Evolutionary conservation across 192 early-diverging fungal species (phyloP), one percentile per base, ranked within the genome.

Genomic region (Rhizoclosmatium globosum): DNA sequence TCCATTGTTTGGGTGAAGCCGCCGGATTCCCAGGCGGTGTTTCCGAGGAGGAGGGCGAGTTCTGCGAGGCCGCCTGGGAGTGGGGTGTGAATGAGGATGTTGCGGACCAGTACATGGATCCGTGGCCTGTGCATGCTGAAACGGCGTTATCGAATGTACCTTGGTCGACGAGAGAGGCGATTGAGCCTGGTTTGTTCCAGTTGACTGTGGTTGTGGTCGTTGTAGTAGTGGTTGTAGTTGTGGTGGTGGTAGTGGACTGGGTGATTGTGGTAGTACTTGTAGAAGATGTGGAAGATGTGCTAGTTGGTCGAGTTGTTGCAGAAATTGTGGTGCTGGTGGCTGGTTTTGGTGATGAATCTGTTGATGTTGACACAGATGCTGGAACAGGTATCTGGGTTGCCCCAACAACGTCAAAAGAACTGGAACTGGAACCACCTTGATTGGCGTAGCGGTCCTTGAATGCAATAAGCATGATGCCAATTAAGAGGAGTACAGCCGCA

Each of bases 11-110:
- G 21, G 21, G 15, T 62, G 21, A 68, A 68, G 2, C 42, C 66
- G 2, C 66, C 66, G 4, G 66, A 68, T 47, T 68, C 66, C 3
- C 42, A 42, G 2, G 38, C 66, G 9, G 15, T 45, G 66, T 68
- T 68, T 41, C 66, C 66, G 42, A 68, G 38, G 23, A 68, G 45
- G 42, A 68, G 44, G 19, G 66, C 66, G 66, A 68, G 66, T 68
- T 68, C 66, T 6, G 38, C 15, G 60, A 62, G 60, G 38, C 60
- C 60, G 38, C 60, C 50, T 7, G 50, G 50, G 50, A 53, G 50
- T 7, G 50, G 9, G 50, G 6, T 7, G 50, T 13, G 50, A 13
- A 53, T 13, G 9, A 7, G 6, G 50, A 53, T 53, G 50, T 53
- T 7, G 17, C 17, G 6, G 50, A 7, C 9, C 9, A 53, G 17